phyloP scores from a whole-genome alignment of 129 eudicot genomes.

The Logfia minima region DNA sequence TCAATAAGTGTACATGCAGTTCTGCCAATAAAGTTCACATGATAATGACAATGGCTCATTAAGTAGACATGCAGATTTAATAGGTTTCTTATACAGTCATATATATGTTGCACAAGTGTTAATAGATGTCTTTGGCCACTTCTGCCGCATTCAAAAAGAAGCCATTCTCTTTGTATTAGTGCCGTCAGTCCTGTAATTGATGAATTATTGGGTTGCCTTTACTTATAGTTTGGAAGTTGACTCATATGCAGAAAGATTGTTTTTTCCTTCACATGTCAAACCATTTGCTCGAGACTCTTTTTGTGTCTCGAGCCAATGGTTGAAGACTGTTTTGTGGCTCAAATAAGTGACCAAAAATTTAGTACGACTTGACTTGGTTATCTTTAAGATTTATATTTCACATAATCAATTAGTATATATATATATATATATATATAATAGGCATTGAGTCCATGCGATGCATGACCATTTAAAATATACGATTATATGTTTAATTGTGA shows the following conservation, averaged over 20 bases:
- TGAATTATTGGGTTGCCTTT: neutral
- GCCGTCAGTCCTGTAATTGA: neutral
- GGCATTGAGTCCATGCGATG: too few relatives aligned
- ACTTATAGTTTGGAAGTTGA: neutral
- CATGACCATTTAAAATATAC: too few relatives aligned
- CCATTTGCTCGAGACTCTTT: neutral
- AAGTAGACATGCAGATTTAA: neutral
- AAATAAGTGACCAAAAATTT: too few relatives aligned
- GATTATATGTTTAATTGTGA: too few relatives aligned
- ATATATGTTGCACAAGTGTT: neutral
- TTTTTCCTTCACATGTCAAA: neutral
- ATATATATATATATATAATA: too few relatives aligned
- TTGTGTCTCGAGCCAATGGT: neutral
- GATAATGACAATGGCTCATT: neutral
- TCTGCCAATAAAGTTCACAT: neutral
- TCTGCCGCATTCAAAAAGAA: neutral
- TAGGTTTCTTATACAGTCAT: neutral
- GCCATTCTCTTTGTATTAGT: constrained; percentile 6
- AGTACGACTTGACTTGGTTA: too few relatives aligned
- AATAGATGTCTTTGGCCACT: constrained; percentile 3
- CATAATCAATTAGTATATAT: too few relatives aligned
- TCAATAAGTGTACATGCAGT: neutral
- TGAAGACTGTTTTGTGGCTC: neutral
- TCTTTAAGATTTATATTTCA: too few relatives aligned
- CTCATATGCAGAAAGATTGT: neutral